Conservation (phyloP, 1,284 basidiomycete genomes). For the Taiwanofungus camphoratus region DNA sequence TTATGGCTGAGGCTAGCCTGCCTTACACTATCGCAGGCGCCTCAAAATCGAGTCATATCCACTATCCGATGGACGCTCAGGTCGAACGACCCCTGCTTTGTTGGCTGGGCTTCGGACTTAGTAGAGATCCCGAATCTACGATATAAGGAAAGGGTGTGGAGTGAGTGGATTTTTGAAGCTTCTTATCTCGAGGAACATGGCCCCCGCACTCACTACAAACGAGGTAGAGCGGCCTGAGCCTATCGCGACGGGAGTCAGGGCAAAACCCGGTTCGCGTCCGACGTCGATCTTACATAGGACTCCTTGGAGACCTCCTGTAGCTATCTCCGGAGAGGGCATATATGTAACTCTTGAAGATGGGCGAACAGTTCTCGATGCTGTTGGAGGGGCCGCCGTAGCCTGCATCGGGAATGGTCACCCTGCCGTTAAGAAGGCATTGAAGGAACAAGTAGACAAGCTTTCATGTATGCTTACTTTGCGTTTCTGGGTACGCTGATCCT, state of each 20-base stretch:
- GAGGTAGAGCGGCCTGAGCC: constrained; percentile 5
- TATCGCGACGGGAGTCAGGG: constrained; percentile 8
- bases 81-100: no score
- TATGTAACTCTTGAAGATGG: constrained; percentile 68
- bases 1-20: no score
- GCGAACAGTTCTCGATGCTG: constrained; percentile 60
- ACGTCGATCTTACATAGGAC: constrained; percentile 38
- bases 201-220: constrained; percentile 13
- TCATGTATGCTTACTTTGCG: constrained; percentile 46
- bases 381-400: constrained; percentile 81
- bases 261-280: no score
- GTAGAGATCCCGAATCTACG: no score
- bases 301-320: constrained; percentile 66
- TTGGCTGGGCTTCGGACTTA: no score
- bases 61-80: no score
- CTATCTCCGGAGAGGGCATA: constrained; percentile 58
- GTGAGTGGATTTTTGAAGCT: not conserved
- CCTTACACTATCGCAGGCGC: no score
- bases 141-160: not conserved
- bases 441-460: constrained; percentile 71
- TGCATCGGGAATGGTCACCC: constrained; percentile 75
- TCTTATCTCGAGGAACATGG: constrained; percentile 9
- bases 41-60: no score
- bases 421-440: constrained; percentile 62
- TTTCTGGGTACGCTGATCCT: not conserved